Percentiles rank a stretch among this genome's conserved stretches.
These are phyloP conservation scores for Beauveria sp. DNA, from an alignment of 2,329 filamentous ascomycete genomes.

Conservation along the genomic window DNA sequence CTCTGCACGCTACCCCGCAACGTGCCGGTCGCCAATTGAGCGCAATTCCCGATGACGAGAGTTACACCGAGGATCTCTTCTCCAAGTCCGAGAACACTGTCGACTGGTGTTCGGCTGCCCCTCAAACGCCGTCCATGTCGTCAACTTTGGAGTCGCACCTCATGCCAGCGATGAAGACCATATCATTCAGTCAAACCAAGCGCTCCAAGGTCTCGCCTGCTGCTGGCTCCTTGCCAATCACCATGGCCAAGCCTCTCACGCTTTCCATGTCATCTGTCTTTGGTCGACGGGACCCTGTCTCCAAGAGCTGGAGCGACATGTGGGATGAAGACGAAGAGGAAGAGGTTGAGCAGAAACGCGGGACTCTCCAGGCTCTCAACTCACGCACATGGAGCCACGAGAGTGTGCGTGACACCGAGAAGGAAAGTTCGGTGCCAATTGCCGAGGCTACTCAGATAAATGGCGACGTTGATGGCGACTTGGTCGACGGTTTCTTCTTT, in stretches of 20 bases:
- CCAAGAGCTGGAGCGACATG: constrained; percentile 98
- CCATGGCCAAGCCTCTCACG: constrained; percentile 66
- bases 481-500: constrained; percentile 66
- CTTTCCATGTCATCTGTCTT: constrained; percentile 73
- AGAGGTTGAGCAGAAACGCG: constrained; percentile 48
- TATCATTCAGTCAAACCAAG: constrained; percentile 44
- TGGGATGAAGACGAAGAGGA: constrained; percentile 79
- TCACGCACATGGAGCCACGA: constrained; percentile 74
- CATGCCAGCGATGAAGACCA: constrained; percentile 71
- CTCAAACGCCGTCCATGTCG: constrained; percentile 71
- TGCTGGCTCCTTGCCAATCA: constrained; percentile 69
- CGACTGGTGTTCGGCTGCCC: constrained; percentile 72
- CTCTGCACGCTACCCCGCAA: constrained; percentile 67
- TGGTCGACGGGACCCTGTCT: constrained; percentile 70
- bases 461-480: constrained; percentile 53
- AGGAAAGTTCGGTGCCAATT: constrained; percentile 16
- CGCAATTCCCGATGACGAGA: constrained; percentile 72
- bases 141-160: constrained; percentile 80
- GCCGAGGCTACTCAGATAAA: constrained; percentile 28
- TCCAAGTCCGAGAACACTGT: constrained; percentile 64
- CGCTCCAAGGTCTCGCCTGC: constrained; percentile 45
- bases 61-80: constrained; percentile 79
- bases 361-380: constrained; percentile 55
- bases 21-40: constrained; percentile 75
- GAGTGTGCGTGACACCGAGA: constrained; percentile 39